A percentile compares a stretch with the other conserved stretches of the same genome.
Evolutionary conservation across 2,329 filamentous ascomycete species (phyloP).

Genomic region (Shiraia bambusicola): DNA sequence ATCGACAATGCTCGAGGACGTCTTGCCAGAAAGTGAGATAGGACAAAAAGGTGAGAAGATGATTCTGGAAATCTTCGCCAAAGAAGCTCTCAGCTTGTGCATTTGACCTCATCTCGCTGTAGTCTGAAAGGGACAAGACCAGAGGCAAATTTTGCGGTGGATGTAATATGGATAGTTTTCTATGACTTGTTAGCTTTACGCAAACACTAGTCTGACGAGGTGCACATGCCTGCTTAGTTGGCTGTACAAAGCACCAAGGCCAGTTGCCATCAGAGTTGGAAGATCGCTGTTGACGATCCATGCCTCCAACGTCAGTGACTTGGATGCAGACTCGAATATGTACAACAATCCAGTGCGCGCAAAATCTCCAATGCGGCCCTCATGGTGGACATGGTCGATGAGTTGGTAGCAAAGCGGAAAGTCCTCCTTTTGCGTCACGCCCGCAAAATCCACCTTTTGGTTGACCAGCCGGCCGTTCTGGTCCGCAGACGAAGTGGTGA

Average conservation of each 20-base stretch:
- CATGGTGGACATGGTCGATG: conserved; percentile 94
- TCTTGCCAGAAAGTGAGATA: conserved; percentile 98
- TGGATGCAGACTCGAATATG: conserved; percentile 89
- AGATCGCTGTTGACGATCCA: conserved; percentile 98
- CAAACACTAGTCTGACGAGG: neutral
- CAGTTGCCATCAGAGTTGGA: conserved; percentile 95
- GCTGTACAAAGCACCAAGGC: conserved; percentile 76
- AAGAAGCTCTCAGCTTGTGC: conserved; percentile 70
- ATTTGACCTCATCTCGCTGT: conserved; percentile 69
- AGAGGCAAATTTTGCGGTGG: conserved; percentile 74
- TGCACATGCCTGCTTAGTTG: conserved; percentile 61
- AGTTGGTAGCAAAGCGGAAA: conserved; percentile 95
- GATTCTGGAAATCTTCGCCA: conserved; percentile 74
- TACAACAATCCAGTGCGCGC: conserved; percentile 91
- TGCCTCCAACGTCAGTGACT: conserved; percentile 78
- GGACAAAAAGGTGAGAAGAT: conserved; percentile 90
- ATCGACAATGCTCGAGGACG: conserved; percentile 91
- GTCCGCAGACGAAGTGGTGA: conserved; percentile 58
- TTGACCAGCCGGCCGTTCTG: conserved; percentile 46
- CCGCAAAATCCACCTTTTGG: conserved; percentile 71
- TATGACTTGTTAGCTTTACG: conserved; percentile 30
- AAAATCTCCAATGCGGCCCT: conserved; percentile 93
- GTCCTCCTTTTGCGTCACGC: conserved; percentile 81
- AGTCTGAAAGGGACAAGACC: conserved; percentile 86
- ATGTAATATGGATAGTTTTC: conserved; percentile 80